phyloP scores from a whole-genome alignment of 768 basidiomycete species.

The Hypholoma sublateritium region DNA sequence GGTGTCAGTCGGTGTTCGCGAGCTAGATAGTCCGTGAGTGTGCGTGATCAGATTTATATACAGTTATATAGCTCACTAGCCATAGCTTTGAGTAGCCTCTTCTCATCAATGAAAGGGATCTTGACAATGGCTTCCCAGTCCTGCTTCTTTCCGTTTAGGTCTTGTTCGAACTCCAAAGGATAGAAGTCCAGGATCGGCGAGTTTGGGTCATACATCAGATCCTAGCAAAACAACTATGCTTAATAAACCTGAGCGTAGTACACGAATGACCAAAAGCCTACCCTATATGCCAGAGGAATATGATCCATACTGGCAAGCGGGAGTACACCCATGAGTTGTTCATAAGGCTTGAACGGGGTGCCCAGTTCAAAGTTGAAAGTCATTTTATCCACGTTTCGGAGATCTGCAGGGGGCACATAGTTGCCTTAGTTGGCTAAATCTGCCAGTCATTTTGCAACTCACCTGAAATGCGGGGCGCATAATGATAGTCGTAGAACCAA shows the following conservation, averaged over 20 bases:
- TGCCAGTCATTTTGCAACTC: slow-evolving; percentile 13
- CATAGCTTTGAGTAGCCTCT: slow-evolving; percentile 81
- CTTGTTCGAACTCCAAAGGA: slow-evolving; percentile 85
- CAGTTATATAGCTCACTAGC: slow-evolving; percentile 48
- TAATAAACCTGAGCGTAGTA: neutral
- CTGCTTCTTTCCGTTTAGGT: slow-evolving; percentile 96
- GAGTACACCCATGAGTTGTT: slow-evolving; percentile 97
- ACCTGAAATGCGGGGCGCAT: slow-evolving; percentile 96
- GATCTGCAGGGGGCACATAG: slow-evolving; percentile 28
- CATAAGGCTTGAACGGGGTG: slow-evolving; percentile 86
- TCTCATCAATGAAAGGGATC: slow-evolving; percentile 94
- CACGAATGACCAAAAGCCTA: slow-evolving; percentile 30
- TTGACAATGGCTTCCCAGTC: slow-evolving; percentile 99
- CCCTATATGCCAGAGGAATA: slow-evolving; percentile 84
- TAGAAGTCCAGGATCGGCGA: slow-evolving; percentile 96
- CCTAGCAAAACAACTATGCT: slow-evolving; percentile 41
- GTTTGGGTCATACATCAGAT: slow-evolving; percentile 81
- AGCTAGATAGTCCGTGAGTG: slow-evolving; percentile 38
- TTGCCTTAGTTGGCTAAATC: neutral
- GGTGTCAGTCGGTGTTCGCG: slow-evolving; percentile 74
- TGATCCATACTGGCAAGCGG: slow-evolving; percentile 89
- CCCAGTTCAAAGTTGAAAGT: slow-evolving; percentile 86
- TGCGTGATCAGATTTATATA: neutral
- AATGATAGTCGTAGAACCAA: slow-evolving; percentile 99
- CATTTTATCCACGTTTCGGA: slow-evolving; percentile 77